Percentiles rank a stretch among this genome's conserved stretches.
These are phyloP conservation scores for Phaeosphaeriaceae sp. DNA, from an alignment of 2,329 filamentous ascomycete genomes.

Conservation along the genomic window DNA sequence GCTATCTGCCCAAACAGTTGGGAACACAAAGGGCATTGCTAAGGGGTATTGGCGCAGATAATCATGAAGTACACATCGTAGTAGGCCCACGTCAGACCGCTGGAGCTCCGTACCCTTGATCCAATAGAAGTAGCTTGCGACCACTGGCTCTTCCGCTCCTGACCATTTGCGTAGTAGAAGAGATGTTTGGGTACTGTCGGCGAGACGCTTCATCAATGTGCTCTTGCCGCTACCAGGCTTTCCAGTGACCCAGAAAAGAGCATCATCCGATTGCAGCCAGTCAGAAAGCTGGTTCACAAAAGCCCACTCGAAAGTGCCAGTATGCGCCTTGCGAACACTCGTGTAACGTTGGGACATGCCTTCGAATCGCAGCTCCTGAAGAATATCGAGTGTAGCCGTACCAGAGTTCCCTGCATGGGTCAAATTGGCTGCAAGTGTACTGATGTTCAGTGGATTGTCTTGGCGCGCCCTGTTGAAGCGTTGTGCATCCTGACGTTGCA, in stretches of 20 bases:
- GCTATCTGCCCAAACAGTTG: not conserved
- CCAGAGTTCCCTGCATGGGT: not conserved
- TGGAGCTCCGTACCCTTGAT: conserved; percentile 9
- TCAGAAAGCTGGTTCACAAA: conserved; percentile 10
- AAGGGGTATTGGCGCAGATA: conserved; percentile 12
- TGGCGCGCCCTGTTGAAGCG: not conserved
- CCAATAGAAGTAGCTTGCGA: conserved; percentile 19
- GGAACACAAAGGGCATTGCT: not conserved
- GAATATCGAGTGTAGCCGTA: not conserved
- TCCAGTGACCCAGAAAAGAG: conserved; percentile 49
- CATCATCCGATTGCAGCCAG: conserved; percentile 17
- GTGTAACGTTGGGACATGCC: conserved; percentile 6
- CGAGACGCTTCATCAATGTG: conserved; percentile 50
- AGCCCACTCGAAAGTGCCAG: conserved; percentile 14
- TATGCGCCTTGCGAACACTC: conserved; percentile 10
- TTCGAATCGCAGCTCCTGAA: conserved; percentile 6
- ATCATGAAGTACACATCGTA: conserved; percentile 10
- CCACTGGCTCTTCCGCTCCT: not conserved
- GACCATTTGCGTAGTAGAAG: conserved; percentile 2
- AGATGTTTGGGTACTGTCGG: conserved; percentile 4
- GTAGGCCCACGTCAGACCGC: conserved; percentile 13
- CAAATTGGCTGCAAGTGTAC: not conserved
- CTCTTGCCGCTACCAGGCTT: conserved; percentile 60
- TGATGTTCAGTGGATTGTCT: not conserved
- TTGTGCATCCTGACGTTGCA: not conserved